Evolutionary conservation across 1,139 yeast genomes (phyloP), one percentile per base, ranked within the genome.

Genomic region (Blastobotrys illinoisensis): DNA sequence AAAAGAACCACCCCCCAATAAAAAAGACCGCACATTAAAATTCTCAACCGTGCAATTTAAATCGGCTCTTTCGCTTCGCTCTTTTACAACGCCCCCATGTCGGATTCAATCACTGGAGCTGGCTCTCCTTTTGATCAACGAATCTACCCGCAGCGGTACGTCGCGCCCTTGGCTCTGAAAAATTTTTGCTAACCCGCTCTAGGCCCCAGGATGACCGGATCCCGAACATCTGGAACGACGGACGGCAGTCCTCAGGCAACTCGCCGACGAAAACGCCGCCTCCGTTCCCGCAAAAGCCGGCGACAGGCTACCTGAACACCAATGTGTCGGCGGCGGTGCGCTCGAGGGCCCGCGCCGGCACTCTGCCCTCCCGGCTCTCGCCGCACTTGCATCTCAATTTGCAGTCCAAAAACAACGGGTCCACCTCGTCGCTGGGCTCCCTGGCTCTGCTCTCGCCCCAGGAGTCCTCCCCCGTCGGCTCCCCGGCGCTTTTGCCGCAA

Each of bases 341-440:
- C 23, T 46, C 54, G 48, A 48, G 78, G 20, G 74, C 78, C 1
- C 66, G 79, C 49, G 78, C 79, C 4, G 79, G 78, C 14, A 74
- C 78, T 28, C 64, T 74, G 49, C 78, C 78, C 13, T 72, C 77
- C 36, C 61, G 77, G 46, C 65, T 73, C 20, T 67, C 75, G 46
- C 70, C 73, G 14, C 66, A 66, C 2, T 50, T 60, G 18, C 54
- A 51, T 16, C 50, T 56, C 36, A 45, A 54, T 26, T 28, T 16
- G 20, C 28, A 48, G 13, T 45, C 48, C 48, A 5, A 47, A n/a
- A 16, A 21, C 51, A 14, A 44, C 45, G 56, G 50, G 40, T 56
- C 59, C 21, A 54, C 54, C 18, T 32, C 63, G 14, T 57, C 67
- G 11, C 59, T 66, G 52, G 72, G 73, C 46, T 62, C 69, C 47